phyloP scores from a whole-genome alignment of 352 stramenopile species.

The Phytopythium ostracodes region DNA sequence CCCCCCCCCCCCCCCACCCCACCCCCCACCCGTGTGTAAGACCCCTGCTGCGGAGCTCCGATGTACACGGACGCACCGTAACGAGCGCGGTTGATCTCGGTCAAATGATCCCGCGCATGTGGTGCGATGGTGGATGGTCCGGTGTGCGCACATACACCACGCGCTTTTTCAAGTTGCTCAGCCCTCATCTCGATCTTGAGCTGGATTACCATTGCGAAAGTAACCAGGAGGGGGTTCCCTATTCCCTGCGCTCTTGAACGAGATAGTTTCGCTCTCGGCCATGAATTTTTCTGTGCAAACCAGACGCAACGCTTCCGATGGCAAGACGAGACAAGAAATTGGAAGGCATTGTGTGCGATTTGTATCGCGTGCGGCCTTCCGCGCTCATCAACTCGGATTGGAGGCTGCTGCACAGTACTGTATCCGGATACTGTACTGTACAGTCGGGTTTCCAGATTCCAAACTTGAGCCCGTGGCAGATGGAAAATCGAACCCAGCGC shows the following conservation, averaged over 20 bases:
- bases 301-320: background rate
- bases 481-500: background rate
- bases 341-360: background rate
- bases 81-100: background rate
- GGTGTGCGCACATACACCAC: no score
- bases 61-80: background rate
- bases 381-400: background rate
- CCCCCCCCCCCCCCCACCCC: no score
- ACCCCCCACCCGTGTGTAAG: no score
- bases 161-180: no score
- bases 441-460: background rate
- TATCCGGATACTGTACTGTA: no score
- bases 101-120: background rate
- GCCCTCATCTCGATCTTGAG: background rate
- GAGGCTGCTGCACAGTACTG: no score
- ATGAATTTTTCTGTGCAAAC: background rate
- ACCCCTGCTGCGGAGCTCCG: background rate
- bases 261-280: background rate
- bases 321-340: background rate
- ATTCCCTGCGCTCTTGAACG: background rate
- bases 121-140: background rate
- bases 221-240: background rate
- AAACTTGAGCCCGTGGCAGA: background rate
- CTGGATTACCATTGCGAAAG: background rate
- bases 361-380: background rate